Base-by-base conservation (phyloP, 2,329 filamentous ascomycete genomes). In the Metarhizium robertsii region DNA sequence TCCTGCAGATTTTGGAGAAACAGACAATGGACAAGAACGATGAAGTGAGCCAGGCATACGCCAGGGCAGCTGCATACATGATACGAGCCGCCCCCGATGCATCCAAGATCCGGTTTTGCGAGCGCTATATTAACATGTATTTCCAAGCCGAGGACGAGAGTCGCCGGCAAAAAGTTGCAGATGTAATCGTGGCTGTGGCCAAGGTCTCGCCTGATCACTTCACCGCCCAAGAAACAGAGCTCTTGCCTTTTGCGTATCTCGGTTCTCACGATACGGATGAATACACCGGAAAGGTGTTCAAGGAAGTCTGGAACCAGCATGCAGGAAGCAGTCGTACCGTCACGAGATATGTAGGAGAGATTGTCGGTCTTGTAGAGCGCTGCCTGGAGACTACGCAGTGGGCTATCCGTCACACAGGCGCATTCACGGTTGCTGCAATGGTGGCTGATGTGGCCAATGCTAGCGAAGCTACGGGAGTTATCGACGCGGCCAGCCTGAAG, bases 131-230 rank as follows among this genome's bases (percentile, higher is more conserved):
- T 59, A 80, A 83, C 30, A 75, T 94, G 6, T 99, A 96, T 69
- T 89, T 96, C 58, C 76, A 82, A 7, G 84, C 88, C 0, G 90
- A 96, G 63, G 89, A 95, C 58, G 86, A 92, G 59, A 75, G 77
- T 2, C 81, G 84, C 10, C 84, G 91, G 30, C 80, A 88, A 51
- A 86, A 92, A 56, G 79, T 92, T 2, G 88, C 87, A 2, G 91
- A 96, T 64, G 86, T 92, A n/a, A 75, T 95, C 10, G 80, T 91
- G 50, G 85, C 90, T 0, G 80, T 95, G 16, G 87, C 90, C 14
- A 95, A 95, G 70, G 79, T 92, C 57, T 91, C 92, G 0, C 89
- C 90, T 3, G 94, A 99, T 69, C 85, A 89, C 50, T 96, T 97
- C 70, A 86, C 85, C 50, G 78, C 85, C 1, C 79, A 96, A 36